Evolutionary conservation across 164 flowering plant species (phyloP), one percentile per base, ranked within the genome.

Genomic region (Saururus chinensis): DNA sequence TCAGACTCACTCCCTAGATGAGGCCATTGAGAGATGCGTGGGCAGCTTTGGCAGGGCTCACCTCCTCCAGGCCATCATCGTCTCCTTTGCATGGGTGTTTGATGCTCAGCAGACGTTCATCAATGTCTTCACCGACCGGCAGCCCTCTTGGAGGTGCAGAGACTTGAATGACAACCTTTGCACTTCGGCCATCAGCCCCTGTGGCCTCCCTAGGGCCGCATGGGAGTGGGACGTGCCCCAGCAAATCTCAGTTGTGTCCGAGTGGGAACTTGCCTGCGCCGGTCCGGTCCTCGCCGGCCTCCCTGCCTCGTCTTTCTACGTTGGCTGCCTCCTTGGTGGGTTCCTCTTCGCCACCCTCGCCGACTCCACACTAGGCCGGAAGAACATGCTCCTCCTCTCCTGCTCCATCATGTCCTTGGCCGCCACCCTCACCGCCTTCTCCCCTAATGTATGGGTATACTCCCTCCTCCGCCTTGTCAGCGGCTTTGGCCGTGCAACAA

Each of bases 61-160:
- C 30, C 54, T 88, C 56, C 14, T 81, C 0, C 92, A 84, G 65
- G 71, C 82, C 49, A 3, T 78, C 14, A 60, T 88, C 0, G 84
- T 78, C 0, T 84, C 92, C 1, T 51, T 78, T 1, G 81, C 89
- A 3, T 77, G 86, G 82, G 19, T 73, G 23, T 85, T 88, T 60
- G 88, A 84, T 37, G 86, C 80, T 2, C 89, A 85, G 26, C 87
- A 85, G 58, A 77, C 88, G 4, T 88, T 81, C 82, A 76, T 88
- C 65, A 74, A 67, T 21, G 68, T 84, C 61, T 80, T 87, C 80
- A 71, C 89, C 19, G 92, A 87, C 42, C 68, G 78, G 9, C 59
- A 70, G 19, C 83, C 88, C 19, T 48, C 79, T 13, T 82, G 87
- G 91, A 84, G 82, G 66, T 82, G 89, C 65, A 70, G 56, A 14